These are phyloP conservation scores for Emericellopsis atlantica DNA, from an alignment of 2,329 filamentous ascomycete species.

Conservation along the genomic window DNA sequence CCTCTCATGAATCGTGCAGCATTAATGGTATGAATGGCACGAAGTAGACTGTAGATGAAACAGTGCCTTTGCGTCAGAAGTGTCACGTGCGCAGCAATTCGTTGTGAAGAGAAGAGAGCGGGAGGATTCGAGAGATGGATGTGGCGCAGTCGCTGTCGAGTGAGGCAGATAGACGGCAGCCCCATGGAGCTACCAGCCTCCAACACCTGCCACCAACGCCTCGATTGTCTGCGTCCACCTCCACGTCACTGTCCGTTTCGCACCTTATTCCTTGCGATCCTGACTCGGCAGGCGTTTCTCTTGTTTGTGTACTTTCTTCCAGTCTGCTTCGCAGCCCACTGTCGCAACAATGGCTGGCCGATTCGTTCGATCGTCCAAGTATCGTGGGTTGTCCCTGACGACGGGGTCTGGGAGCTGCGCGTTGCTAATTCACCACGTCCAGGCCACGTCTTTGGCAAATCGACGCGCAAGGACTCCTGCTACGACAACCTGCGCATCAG, in stretches of 20 bases:
- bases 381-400: conserved; percentile 37
- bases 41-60: too few relatives aligned
- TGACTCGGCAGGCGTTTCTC: too few relatives aligned
- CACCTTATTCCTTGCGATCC: too few relatives aligned
- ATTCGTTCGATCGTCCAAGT: conserved; percentile 58
- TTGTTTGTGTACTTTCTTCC: background rate
- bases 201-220: background rate
- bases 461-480: conserved; percentile 92
- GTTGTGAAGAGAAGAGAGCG: too few relatives aligned
- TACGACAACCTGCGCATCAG: conserved; percentile 97
- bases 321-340: background rate
- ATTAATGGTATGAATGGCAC: too few relatives aligned
- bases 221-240: background rate
- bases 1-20: too few relatives aligned
- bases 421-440: conserved; percentile 13
- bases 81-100: too few relatives aligned
- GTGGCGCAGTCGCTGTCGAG: too few relatives aligned
- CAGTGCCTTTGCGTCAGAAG: too few relatives aligned
- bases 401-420: conserved; percentile 4
- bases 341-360: conserved; percentile 41
- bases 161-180: too few relatives aligned
- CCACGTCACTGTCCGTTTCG: background rate
- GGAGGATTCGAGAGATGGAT: too few relatives aligned
- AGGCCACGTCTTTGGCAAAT: conserved; percentile 98
- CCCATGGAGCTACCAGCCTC: background rate